Base-by-base conservation (phyloP, 305 asterid genomes). In the Fraxinus sp. region DNA sequence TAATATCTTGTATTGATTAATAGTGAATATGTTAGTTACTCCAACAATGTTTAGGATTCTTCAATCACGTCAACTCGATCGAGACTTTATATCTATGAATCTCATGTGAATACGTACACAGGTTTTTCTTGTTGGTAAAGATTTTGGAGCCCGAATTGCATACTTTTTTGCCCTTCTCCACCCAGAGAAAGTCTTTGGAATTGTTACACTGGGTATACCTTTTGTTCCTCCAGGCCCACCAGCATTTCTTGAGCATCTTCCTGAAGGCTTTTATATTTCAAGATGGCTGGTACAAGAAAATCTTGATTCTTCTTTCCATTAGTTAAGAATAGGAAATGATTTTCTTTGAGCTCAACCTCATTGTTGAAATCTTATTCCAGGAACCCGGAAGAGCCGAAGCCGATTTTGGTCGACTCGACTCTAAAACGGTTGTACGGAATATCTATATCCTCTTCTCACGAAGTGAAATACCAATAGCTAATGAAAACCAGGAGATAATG, bases 401-500 rank as follows among this genome's bases (percentile, higher is more conserved):
- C 39, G 94, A 92, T 74, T 92, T 92, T 57, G 78, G 91, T 7
- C 86, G 91, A 1, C 74, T 88, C 4, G 87, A 84, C 18, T 52
- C 76, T 5, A 85, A 88, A 78, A 90, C 92, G 10, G 91, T 89
- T 78, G 84, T 91, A 22, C 80, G 88, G 39, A 91, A 90, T 7
- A 86, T 90, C 28, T 90, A 89, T 78, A 85, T 85, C 33, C 88
- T 92, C 0, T 91, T 91, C 87, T 90, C 94, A 1, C 71, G 86
- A 13, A 83, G 84, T 74, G 91, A 88, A 59, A 74, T 90, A 77
- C 97, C 92, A 3, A 83, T 74, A 3, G 92, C 97, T n/a, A 18
- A 57, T 1, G 90, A 88, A 55, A 79, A 86, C 68, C 88, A 89
- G 64, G 95, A 91, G 85, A 84, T 91, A 49, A 90, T 93, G 97